Percentiles rank a stretch among this genome's conserved stretches.
Evolutionary conservation across 768 basidiomycete species (phyloP).

Genomic region (Naematelia aurantialba): DNA sequence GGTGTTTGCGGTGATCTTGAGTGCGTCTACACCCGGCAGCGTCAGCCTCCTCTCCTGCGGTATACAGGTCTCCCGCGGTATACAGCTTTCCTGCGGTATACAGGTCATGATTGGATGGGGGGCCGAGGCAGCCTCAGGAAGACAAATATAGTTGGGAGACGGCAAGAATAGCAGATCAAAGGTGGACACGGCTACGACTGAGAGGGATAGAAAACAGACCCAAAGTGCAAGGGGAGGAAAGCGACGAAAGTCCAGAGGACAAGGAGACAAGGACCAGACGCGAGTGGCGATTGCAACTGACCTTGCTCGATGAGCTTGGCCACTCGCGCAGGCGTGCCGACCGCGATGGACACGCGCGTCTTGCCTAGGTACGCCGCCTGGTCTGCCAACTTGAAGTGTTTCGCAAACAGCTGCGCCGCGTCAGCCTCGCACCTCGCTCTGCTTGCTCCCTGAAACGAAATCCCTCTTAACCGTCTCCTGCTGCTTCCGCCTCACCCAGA

Average conservation of each 20-base stretch:
- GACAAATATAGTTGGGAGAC: too few species aligned
- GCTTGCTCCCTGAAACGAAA: not conserved
- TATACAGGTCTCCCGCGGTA: too few species aligned
- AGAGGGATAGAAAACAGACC: not conserved
- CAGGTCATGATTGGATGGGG: too few species aligned
- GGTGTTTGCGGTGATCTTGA: slow-evolving; percentile 37
- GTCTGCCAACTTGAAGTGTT: slow-evolving; percentile 84
- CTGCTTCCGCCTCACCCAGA: not conserved
- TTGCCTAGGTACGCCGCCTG: slow-evolving; percentile 77
- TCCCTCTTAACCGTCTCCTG: too few species aligned
- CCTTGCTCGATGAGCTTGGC: slow-evolving; percentile 65
- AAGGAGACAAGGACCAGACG: not conserved
- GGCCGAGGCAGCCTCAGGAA: too few species aligned
- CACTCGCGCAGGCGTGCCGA: slow-evolving; percentile 86
- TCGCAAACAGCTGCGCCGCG: slow-evolving; percentile 68
- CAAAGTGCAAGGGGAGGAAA: not conserved
- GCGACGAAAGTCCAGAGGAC: too few species aligned
- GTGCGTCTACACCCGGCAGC: slow-evolving; percentile 16
- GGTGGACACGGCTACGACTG: not conserved
- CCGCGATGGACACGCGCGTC: slow-evolving; percentile 83
- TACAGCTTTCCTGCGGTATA: too few species aligned
- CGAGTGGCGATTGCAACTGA: slow-evolving; percentile 29
- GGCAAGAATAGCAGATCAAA: not conserved
- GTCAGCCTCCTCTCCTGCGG: too few species aligned
- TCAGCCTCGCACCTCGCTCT: not conserved